Percentiles rank a stretch among this genome's conserved stretches.
Evolutionary conservation across 129 eudicot genomes (phyloP).

Genomic region (Mikania micrantha): DNA sequence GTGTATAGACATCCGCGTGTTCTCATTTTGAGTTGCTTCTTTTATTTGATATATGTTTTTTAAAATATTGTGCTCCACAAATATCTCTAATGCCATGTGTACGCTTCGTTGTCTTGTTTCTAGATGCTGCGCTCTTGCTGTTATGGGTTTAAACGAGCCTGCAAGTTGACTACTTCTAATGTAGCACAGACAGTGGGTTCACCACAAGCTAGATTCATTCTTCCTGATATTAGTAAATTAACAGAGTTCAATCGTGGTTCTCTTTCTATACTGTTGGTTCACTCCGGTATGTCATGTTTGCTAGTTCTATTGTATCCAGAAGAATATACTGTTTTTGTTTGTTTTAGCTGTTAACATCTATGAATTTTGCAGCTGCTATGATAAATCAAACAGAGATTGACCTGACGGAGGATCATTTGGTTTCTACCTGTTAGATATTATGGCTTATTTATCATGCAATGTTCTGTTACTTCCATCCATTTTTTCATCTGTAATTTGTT

Average conservation of each 20-base stretch:
- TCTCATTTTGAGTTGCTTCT: not conserved
- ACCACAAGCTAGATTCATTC: slow-evolving; percentile 51
- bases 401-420: slow-evolving; percentile 33
- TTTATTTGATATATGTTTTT: not conserved
- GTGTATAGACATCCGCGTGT: not conserved
- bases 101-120: not conserved
- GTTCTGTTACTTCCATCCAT: not conserved
- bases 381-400: slow-evolving; percentile 27
- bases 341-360: slow-evolving; percentile 1
- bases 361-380: slow-evolving; percentile 37
- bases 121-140: slow-evolving; percentile 53
- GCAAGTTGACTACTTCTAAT: slow-evolving; percentile 37
- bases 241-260: slow-evolving; percentile 53
- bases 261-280: slow-evolving; percentile 57
- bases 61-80: not conserved
- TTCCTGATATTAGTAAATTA: slow-evolving; percentile 73
- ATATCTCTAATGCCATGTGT: slow-evolving; percentile 26
- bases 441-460: not conserved
- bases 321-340: not conserved
- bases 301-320: not conserved
- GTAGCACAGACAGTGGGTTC: slow-evolving; percentile 28
- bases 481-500: slow-evolving; percentile 15
- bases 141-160: slow-evolving; percentile 55
- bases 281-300: slow-evolving; percentile 59
- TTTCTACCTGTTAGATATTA: slow-evolving; percentile 53